Percentiles rank a stretch among this genome's conserved stretches.
Evolutionary conservation across 2,329 filamentous ascomycete species (phyloP).

Genomic region (Diaporthe velutina): DNA sequence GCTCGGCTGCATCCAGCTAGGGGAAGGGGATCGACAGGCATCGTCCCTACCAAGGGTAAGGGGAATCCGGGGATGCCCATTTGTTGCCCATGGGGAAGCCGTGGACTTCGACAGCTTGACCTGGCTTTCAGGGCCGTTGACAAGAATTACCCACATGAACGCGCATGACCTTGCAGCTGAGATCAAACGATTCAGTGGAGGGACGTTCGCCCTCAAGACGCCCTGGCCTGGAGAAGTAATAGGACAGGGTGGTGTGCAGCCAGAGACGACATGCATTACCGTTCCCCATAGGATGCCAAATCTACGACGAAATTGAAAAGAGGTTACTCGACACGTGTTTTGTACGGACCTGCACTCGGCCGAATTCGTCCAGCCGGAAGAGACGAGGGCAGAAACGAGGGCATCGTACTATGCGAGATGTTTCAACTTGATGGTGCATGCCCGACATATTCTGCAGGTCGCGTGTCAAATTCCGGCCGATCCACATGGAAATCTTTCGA

Average conservation of each 20-base stretch:
- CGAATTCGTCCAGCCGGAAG: slow-evolving; percentile 18
- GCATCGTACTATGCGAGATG: slow-evolving; percentile 5
- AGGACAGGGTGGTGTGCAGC: neutral
- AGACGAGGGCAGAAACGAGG: neutral
- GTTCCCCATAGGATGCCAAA: neutral
- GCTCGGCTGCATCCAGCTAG: slow-evolving; percentile 22
- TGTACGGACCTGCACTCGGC: slow-evolving; percentile 4
- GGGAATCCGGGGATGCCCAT: slow-evolving; percentile 21
- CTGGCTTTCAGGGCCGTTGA: neutral
- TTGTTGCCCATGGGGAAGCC: slow-evolving; percentile 27
- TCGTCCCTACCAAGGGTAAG: slow-evolving; percentile 20
- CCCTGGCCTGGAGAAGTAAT: neutral
- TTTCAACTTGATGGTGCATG: slow-evolving; percentile 28
- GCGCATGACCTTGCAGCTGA: slow-evolving; percentile 16
- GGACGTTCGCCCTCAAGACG: neutral
- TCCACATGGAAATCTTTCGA: slow-evolving; percentile 9
- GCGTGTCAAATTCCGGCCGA: neutral
- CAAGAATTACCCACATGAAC: slow-evolving; percentile 12
- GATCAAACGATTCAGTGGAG: neutral
- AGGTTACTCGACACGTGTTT: neutral
- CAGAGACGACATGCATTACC: neutral
- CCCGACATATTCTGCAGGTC: slow-evolving; percentile 10
- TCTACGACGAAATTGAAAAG: neutral
- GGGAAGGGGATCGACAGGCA: neutral
- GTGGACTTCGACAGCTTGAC: slow-evolving; percentile 11